phyloP scores from a whole-genome alignment of 371 early-diverging fungal species.

The Mortierella sp. region DNA sequence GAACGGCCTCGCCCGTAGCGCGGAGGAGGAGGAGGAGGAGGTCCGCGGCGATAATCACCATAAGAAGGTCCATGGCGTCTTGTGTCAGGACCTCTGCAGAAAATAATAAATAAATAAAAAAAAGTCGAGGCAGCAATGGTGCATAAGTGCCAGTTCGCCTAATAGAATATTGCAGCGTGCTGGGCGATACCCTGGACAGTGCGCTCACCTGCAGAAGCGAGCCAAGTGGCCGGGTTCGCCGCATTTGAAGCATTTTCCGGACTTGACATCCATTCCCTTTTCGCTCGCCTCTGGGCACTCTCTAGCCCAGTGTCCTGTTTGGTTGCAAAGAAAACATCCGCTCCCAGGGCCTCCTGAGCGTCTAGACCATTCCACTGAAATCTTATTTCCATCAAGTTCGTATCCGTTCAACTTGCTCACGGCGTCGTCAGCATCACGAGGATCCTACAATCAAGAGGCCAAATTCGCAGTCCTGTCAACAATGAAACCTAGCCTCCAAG shows the following conservation, averaged over 20 bases:
- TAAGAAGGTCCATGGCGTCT: constrained; percentile 29
- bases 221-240: constrained; percentile 66
- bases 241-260: constrained; percentile 66
- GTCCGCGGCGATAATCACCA: constrained; percentile 56
- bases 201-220: constrained; percentile 59
- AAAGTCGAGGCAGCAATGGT: not conserved
- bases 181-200: not conserved
- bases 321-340: constrained; percentile 65
- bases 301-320: constrained; percentile 65
- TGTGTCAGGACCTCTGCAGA: constrained; percentile 13
- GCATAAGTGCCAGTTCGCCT: not conserved
- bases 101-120: too few species aligned
- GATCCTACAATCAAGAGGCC: constrained; percentile 36
- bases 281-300: constrained; percentile 66
- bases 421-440: constrained; percentile 64
- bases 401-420: constrained; percentile 62
- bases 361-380: constrained; percentile 64
- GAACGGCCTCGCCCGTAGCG: constrained; percentile 49
- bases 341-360: constrained; percentile 63
- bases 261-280: constrained; percentile 66
- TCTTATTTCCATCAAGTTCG: constrained; percentile 57
- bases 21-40: constrained; percentile 56
- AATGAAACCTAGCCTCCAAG: not conserved
- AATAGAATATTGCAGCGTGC: not conserved
- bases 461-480: not conserved